Conservation (phyloP, 768 basidiomycete species). For the Galerina marginata region DNA sequence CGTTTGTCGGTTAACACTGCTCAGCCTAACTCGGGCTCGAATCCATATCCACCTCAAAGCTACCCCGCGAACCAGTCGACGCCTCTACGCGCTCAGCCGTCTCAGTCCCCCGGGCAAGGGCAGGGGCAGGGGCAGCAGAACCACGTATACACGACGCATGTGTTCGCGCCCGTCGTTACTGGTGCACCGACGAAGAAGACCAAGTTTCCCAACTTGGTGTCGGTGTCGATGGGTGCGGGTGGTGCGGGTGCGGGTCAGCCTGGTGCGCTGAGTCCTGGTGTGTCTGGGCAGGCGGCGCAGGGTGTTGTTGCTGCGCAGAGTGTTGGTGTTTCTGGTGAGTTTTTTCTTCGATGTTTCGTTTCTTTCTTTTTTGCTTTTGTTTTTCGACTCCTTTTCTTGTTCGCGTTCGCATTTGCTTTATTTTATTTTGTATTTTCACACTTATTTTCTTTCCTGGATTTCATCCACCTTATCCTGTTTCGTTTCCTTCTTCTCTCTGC, state of each 20-base stretch:
- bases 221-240: conserved; percentile 14
- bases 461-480: no score
- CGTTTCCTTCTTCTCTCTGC: no score
- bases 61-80: conserved; percentile 1
- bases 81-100: background rate
- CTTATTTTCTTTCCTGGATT: background rate
- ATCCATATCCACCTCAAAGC: conserved; percentile 16
- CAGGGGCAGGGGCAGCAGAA: conserved; percentile 34
- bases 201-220: conserved; percentile 44
- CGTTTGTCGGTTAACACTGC: background rate
- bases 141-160: conserved; percentile 63
- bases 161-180: conserved; percentile 75
- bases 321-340: conserved; percentile 9
- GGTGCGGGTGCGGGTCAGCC: conserved; percentile 10
- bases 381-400: background rate
- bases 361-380: background rate
- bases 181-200: conserved; percentile 74
- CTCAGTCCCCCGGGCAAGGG: conserved; percentile 17
- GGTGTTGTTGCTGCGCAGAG: no score
- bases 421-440: background rate
- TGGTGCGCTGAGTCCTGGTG: no score
- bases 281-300: no score
- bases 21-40: background rate
- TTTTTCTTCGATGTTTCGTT: background rate
- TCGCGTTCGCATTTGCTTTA: background rate